Base-by-base conservation (phyloP, 2,329 filamentous ascomycete genomes). In the Colletotrichum horii region DNA sequence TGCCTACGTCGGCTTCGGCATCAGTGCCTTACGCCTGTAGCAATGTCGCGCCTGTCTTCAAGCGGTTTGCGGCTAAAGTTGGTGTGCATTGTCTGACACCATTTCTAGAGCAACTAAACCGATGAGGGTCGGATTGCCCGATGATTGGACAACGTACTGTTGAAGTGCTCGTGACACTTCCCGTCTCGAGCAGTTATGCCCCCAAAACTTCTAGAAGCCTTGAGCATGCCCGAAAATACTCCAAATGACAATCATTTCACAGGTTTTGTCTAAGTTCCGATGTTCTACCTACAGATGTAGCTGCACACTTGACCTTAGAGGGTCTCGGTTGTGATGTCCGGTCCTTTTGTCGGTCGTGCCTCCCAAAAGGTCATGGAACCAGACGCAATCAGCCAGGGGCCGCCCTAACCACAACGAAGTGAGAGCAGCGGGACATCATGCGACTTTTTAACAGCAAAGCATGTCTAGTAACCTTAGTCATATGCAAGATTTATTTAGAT, bases 401-500 rank as follows among this genome's bases (percentile, higher is more conserved):
- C 11, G 30, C 30, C 30, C 30, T 48, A 6, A 48, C 43, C 9
- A 4, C 43, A 48, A 11, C 14, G 8, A 26, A 30, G 24, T 15
- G 26, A 16, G 55, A 58, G 55, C 55, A 24, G 26, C 6, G 9
- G 4, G 8, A 19, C 5, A 34, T 61, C 58, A 61, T 61, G 24
- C 55, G 22, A 6, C n/a, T 16, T 26, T 22, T 24, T 14, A 43
- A 62, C 30, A 24, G 48, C 1, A 11, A 32, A 19, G 26, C 26
- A n/a, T n/a, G 11, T 24, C 19, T 52, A 15, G 16, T 22, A 16
- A 24, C n/a, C n/a, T 70, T 70, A 62, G 56, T 70, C 12, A 70
- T 70, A 70, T 70, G 67, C 67, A 55, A 48, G 67, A 48, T 36
- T 61, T 24, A 52, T 70, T 70, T 62, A 70, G 67, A 62, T 19